Base-by-base conservation (phyloP, 2,329 filamentous ascomycete genomes). In the Rutstroemia sp. region DNA sequence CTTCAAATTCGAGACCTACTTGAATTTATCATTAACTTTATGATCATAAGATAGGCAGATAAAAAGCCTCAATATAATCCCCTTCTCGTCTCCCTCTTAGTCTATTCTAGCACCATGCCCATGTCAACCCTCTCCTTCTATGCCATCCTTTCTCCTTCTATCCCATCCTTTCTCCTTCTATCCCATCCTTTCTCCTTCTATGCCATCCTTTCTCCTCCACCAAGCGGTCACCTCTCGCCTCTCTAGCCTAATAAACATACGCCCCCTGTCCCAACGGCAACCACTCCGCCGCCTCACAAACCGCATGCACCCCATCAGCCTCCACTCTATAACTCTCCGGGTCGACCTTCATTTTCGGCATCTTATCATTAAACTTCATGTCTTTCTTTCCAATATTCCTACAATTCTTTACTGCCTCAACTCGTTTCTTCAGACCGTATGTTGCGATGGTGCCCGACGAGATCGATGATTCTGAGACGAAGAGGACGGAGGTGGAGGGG, bases 311-410 rank as follows among this genome's bases (percentile, higher is more conserved):
- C 0, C 89, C 91, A 72, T 96, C 90, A 1, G 92, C 92, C 74
- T 92, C 85, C 25, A 96, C 92, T 16, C 77, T 81, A 74, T 96
- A 97, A 67, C 81, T 85, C 78, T 97, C 92, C 5, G 92, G 88
- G 71, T 97, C 92, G 58, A 97, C 92, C 65, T 77, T 84, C 89
- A 97, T 96, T 73, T 79, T 83, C 14, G 92, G 92, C 82, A 83
- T 90, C 54, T 73, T 73, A 67, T 90, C 84, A 71, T 96, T 96
- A 72, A 83, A 92, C 68, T 89, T 91, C 91, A 96, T 96, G 72
- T 96, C 88, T 65, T 73, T 78, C 78, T 96, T 96, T 45, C 85
- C 78, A 46, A 96, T 79, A 34, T 71, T 80, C 58, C 92, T 78
- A 71, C 91, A 95, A 56, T 81, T 81, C 68, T 79, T 84, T 49